phyloP scores from a whole-genome alignment of 1,284 basidiomycete genomes.

The Pisolithus thermaeus region DNA sequence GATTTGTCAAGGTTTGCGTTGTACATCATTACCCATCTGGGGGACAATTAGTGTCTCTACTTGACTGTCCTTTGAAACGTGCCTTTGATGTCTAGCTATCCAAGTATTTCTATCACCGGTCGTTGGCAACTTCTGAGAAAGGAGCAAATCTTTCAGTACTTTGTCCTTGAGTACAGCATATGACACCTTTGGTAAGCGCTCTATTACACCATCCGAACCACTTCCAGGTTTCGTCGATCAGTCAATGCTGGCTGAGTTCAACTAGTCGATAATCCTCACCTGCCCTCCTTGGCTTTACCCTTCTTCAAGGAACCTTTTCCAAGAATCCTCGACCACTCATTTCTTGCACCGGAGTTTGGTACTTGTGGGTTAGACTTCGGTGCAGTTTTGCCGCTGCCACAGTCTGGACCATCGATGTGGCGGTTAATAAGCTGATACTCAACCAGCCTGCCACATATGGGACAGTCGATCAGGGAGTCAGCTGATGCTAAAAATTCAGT shows the following conservation, averaged over 20 bases:
- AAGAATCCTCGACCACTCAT: slow-evolving; percentile 50
- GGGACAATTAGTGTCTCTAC: not conserved
- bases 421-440: slow-evolving; percentile 43
- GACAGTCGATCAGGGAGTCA: slow-evolving; percentile 43
- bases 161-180: slow-evolving; percentile 62
- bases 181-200: slow-evolving; percentile 57
- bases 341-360: slow-evolving; percentile 24
- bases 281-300: slow-evolving; percentile 42
- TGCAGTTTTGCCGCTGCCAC: slow-evolving; percentile 39
- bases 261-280: slow-evolving; percentile 11
- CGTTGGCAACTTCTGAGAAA: slow-evolving; percentile 44
- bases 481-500: slow-evolving; percentile 18
- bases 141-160: slow-evolving; percentile 53
- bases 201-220: slow-evolving; percentile 32
- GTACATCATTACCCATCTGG: slow-evolving; percentile 61
- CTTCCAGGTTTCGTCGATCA: slow-evolving; percentile 15
- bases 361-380: slow-evolving; percentile 13
- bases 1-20: slow-evolving; percentile 67
- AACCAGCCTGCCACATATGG: slow-evolving; percentile 47
- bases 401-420: slow-evolving; percentile 48
- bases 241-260: slow-evolving; percentile 9
- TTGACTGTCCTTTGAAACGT: slow-evolving; percentile 11
- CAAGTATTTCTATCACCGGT: slow-evolving; percentile 48
- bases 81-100: slow-evolving; percentile 59
- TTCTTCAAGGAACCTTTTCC: slow-evolving; percentile 26